Evolutionary conservation across 2,329 filamentous ascomycete genomes (phyloP).

Genomic region (Rasamsonia emersonii): DNA sequence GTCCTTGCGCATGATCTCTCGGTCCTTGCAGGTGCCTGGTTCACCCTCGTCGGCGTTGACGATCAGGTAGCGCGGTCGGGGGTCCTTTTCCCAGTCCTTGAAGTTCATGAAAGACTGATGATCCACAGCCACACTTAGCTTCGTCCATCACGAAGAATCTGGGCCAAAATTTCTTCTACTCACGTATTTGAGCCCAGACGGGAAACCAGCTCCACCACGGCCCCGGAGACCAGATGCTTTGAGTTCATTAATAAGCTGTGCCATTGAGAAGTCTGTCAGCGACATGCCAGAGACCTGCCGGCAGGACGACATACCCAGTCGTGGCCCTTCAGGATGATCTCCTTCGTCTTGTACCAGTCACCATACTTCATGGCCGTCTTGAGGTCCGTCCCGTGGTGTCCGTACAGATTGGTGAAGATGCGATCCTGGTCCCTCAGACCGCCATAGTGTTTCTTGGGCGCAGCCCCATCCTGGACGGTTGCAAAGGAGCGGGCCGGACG

Average conservation of each 20-base stretch:
- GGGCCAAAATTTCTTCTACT: conserved; percentile 25
- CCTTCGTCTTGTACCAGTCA: conserved; percentile 99
- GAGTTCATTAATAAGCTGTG: conserved; percentile 85
- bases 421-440: conserved; percentile 92
- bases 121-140: conserved; percentile 4
- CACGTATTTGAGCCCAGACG: conserved; percentile 98
- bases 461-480: conserved; percentile 62
- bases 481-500: conserved; percentile 59
- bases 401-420: conserved; percentile 98
- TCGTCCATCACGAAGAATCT: not conserved
- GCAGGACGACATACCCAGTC: conserved; percentile 57
- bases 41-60: conserved; percentile 99
- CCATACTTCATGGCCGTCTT: conserved; percentile 96
- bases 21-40: conserved; percentile 97
- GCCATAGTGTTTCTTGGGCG: conserved; percentile 61
- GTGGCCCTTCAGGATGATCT: conserved; percentile 92
- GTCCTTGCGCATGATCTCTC: conserved; percentile 99
- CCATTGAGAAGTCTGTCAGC: conserved; percentile 7
- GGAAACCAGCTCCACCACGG: conserved; percentile 94
- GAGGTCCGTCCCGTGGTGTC: conserved; percentile 81
- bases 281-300: conserved; percentile 2
- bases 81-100: conserved; percentile 98
- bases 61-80: conserved; percentile 88
- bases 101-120: conserved; percentile 97
- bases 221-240: conserved; percentile 94